Percentiles rank a stretch among this genome's conserved stretches.
Evolutionary conservation across 345 rosid species (phyloP).

Genomic region (Lepidium sativum): DNA sequence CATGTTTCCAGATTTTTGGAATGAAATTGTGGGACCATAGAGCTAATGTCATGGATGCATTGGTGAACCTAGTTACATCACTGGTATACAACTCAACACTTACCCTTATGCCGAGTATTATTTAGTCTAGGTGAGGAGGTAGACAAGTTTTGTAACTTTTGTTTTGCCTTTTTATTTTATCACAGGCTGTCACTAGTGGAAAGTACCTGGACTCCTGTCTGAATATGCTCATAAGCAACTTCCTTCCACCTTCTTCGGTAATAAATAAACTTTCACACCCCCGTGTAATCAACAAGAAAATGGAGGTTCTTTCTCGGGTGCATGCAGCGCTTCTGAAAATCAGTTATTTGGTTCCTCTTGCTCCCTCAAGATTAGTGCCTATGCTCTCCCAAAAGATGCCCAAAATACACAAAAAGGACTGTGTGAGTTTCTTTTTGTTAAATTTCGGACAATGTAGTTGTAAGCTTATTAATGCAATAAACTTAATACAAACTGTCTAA

Average conservation of each 20-base stretch:
- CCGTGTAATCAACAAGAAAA: conserved; percentile 39
- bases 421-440: conserved; percentile 32
- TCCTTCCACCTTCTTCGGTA: conserved; percentile 47
- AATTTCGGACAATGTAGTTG: neutral
- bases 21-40: conserved; percentile 70
- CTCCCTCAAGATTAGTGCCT: conserved; percentile 48
- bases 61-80: conserved; percentile 50
- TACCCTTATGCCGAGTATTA: neutral
- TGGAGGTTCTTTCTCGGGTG: conserved; percentile 59
- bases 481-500: neutral
- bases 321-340: conserved; percentile 57
- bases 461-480: neutral
- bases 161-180: neutral
- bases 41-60: conserved; percentile 62
- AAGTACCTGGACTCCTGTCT: conserved; percentile 57
- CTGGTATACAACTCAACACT: conserved; percentile 37
- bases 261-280: conserved; percentile 25
- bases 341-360: conserved; percentile 59
- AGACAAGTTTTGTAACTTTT: neutral
- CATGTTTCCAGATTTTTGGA: conserved; percentile 47
- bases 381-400: conserved; percentile 57
- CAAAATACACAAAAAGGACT: conserved; percentile 33
- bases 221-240: conserved; percentile 60
- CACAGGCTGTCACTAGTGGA: conserved; percentile 70
- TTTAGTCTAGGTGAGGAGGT: neutral